Evolutionary conservation across 306 rosid species (phyloP).

Genomic region (Quercus glauca): DNA sequence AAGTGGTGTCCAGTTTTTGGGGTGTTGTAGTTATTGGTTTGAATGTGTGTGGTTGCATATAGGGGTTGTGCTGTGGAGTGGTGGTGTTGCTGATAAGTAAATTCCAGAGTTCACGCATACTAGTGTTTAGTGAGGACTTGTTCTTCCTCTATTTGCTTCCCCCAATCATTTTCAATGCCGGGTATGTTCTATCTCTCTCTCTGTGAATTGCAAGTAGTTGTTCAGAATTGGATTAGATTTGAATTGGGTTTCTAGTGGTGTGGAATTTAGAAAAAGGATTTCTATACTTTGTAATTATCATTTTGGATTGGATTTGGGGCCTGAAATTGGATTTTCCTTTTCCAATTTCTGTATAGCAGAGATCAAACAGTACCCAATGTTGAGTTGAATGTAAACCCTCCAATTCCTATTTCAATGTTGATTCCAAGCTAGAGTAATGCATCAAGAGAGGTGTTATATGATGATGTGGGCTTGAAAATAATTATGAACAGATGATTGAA

Average conservation of each 20-base stretch:
- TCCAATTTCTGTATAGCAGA: neutral
- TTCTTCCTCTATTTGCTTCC: constrained; percentile 87
- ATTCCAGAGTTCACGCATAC: constrained; percentile 33
- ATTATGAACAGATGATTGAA: neutral
- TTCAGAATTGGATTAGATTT: neutral
- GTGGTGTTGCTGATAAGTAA: constrained; percentile 57
- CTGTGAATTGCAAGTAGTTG: neutral
- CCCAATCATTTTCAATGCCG: constrained; percentile 86
- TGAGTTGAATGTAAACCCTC: neutral
- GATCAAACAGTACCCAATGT: neutral
- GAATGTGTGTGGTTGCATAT: constrained; percentile 10
- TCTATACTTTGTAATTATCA: neutral
- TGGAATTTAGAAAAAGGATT: too few species aligned
- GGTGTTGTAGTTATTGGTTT: neutral
- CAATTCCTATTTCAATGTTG: neutral
- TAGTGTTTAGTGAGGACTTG: constrained; percentile 58
- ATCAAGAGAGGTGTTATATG: neutral
- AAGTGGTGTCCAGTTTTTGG: neutral
- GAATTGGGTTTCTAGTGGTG: neutral
- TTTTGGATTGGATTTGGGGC: neutral
- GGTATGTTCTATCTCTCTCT: constrained; percentile 31
- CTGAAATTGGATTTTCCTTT: neutral
- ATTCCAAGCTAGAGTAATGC: neutral
- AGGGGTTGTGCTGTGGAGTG: constrained; percentile 67
- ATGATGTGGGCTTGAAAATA: neutral